A percentile compares a stretch with the other conserved stretches of the same genome.
Conservation (phyloP, 1,284 basidiomycete species). For the Ceratobasidium sp. region DNA sequence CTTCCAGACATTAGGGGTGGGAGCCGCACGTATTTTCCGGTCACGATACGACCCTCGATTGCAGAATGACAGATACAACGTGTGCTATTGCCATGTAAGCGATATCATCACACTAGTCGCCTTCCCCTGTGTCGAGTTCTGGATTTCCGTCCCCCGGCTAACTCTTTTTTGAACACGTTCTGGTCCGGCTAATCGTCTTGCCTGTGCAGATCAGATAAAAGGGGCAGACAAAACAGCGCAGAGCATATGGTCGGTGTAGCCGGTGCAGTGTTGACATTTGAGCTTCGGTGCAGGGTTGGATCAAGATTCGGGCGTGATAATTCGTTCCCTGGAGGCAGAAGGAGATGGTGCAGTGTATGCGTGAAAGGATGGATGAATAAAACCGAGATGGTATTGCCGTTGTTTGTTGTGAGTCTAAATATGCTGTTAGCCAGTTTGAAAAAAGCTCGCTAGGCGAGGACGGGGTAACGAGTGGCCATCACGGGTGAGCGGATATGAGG, state of each 20-base stretch:
- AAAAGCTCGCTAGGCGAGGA: not conserved
- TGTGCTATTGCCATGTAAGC: constrained; percentile 8
- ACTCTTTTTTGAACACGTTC: not conserved
- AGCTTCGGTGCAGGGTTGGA: constrained; percentile 27
- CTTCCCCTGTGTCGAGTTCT: constrained; percentile 19
- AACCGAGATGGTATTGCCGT: not conserved
- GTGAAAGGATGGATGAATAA: too few relatives aligned
- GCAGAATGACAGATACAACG: constrained; percentile 20
- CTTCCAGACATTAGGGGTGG: not conserved
- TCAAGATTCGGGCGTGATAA: not conserved
- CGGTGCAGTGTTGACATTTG: not conserved
- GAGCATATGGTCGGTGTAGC: not conserved
- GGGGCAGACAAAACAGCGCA: not conserved
- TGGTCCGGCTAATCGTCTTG: constrained; percentile 3
- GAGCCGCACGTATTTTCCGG: not conserved
- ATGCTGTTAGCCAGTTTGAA: not conserved
- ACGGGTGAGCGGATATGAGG: too few relatives aligned
- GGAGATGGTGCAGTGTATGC: not conserved
- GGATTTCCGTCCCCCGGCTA: not conserved
- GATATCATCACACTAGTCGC: not conserved
- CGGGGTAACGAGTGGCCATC: not conserved
- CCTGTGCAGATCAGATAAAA: constrained; percentile 14
- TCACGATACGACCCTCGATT: not conserved
- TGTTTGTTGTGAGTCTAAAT: not conserved
- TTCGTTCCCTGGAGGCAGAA: not conserved